phyloP scores from a whole-genome alignment of 2,329 filamentous ascomycete genomes.

The Camillea tinctor region DNA sequence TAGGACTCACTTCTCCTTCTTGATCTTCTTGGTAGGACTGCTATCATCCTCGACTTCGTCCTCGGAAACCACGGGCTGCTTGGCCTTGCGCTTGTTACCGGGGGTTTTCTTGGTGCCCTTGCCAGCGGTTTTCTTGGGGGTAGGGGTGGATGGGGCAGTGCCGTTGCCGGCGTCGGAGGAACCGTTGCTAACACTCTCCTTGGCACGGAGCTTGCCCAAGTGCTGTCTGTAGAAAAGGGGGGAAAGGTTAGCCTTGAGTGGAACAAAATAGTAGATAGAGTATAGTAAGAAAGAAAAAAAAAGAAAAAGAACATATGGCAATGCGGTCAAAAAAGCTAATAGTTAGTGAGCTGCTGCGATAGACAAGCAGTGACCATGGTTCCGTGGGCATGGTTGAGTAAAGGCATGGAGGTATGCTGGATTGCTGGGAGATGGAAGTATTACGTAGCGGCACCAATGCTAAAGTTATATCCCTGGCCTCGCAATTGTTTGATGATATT shows the following conservation, averaged over 20 bases:
- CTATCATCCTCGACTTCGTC: neutral
- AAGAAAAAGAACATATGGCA: conserved; percentile 2
- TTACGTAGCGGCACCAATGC: conserved; percentile 42
- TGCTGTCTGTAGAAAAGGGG: conserved; percentile 40
- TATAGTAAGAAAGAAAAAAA: neutral
- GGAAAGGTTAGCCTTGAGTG: neutral
- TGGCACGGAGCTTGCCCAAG: conserved; percentile 43
- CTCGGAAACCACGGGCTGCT: neutral
- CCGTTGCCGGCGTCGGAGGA: too few relatives aligned
- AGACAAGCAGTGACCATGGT: neutral
- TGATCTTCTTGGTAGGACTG: neutral
- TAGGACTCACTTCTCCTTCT: neutral
- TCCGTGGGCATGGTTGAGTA: neutral
- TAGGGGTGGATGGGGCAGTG: neutral
- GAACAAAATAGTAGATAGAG: neutral
- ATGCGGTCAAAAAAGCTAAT: neutral
- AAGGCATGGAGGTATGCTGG: neutral
- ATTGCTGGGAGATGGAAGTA: conserved; percentile 1
- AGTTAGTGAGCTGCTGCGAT: conserved; percentile 3
- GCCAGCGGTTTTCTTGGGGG: neutral
- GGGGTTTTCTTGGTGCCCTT: neutral
- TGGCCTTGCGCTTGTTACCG: neutral
- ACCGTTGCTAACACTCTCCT: conserved; percentile 29
- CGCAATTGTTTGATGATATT: conserved; percentile 33
- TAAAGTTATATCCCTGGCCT: conserved; percentile 38